phyloP scores from a whole-genome alignment of 345 rosid genomes.

The Balakata baccata region DNA sequence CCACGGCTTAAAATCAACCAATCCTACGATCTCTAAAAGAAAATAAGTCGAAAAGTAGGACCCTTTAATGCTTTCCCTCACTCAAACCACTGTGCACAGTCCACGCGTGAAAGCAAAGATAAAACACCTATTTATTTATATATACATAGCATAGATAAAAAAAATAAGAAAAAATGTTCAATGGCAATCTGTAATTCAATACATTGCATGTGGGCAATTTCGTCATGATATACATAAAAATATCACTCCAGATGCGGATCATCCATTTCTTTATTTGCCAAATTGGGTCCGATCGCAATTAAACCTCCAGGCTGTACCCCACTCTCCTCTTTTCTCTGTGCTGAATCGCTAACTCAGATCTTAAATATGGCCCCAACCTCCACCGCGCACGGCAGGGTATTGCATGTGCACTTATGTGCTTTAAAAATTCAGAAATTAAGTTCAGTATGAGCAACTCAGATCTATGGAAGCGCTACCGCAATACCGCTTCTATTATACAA shows the following conservation, averaged over 20 bases:
- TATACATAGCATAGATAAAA: too few relatives aligned
- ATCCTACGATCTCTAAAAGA: background rate
- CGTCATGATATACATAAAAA: background rate
- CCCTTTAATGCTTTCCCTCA: background rate
- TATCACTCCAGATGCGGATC: too few relatives aligned
- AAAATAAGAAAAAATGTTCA: too few relatives aligned
- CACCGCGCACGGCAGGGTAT: background rate
- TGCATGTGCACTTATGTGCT: background rate
- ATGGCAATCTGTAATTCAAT: background rate
- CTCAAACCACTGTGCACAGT: background rate
- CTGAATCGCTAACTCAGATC: background rate
- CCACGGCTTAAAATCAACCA: background rate
- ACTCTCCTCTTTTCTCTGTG: background rate
- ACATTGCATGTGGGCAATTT: background rate
- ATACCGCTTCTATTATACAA: too few relatives aligned
- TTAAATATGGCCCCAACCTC: background rate
- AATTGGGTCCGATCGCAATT: background rate
- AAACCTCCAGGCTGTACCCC: background rate
- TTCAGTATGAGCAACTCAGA: too few relatives aligned
- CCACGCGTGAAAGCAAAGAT: background rate
- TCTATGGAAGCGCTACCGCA: too few relatives aligned
- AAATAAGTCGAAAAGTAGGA: background rate
- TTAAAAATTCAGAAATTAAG: too few relatives aligned
- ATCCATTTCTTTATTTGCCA: background rate
- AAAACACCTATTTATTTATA: background rate